These are phyloP conservation scores for Antitrichia curtipendula DNA, from an alignment of 225 moss, liverwort and hornwort genomes.

Conservation along the genomic window DNA sequence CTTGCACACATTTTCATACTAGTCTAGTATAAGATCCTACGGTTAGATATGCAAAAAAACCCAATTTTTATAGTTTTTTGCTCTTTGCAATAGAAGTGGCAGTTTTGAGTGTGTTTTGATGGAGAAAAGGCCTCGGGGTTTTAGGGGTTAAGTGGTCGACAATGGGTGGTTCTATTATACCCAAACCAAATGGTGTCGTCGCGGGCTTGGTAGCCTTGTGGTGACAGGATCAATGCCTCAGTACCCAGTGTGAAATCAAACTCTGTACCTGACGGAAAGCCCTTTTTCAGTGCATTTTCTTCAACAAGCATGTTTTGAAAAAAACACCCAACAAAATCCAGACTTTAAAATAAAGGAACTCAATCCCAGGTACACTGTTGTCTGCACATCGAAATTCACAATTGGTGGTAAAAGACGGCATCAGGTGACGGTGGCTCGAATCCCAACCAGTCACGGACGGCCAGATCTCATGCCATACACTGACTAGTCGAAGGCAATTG, in stretches of 20 bases:
- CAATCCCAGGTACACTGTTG: background rate
- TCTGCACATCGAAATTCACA: background rate
- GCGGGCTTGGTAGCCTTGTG: fast-evolving
- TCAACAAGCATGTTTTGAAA: too few relatives aligned
- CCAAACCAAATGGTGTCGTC: too few relatives aligned
- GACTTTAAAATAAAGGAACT: background rate
- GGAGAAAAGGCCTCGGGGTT: too few relatives aligned
- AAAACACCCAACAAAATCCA: background rate
- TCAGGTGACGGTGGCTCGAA: background rate
- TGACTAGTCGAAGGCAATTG: background rate
- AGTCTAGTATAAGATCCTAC: too few relatives aligned
- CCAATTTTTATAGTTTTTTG: too few relatives aligned
- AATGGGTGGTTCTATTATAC: too few relatives aligned
- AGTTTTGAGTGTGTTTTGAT: too few relatives aligned
- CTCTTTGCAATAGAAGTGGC: too few relatives aligned
- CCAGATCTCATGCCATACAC: background rate
- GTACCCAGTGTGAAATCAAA: background rate
- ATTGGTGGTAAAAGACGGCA: background rate
- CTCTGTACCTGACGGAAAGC: background rate
- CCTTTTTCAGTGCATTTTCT: background rate
- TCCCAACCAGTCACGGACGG: background rate
- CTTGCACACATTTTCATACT: too few relatives aligned
- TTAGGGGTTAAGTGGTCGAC: too few relatives aligned
- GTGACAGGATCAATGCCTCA: background rate
- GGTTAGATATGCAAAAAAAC: too few relatives aligned